Base-by-base conservation (phyloP, 1,139 yeast genomes). In the Suhomyces bolitotheri region DNA sequence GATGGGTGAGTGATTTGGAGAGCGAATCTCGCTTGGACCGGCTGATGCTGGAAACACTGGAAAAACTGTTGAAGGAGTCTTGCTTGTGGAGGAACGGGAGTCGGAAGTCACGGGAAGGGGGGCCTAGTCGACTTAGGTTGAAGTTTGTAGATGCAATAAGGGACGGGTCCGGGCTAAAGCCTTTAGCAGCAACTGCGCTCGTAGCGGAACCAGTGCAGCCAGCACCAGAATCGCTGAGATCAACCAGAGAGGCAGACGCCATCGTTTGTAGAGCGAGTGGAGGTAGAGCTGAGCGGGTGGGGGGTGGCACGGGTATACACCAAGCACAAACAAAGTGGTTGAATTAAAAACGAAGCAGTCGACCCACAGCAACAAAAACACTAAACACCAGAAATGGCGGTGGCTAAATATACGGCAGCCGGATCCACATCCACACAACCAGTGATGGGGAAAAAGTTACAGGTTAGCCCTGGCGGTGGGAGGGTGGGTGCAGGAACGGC, bases 1-100 rank as follows among this genome's bases (percentile, higher is more conserved):
- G 60, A 28, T 52, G 56, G 23, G 32, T 29, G 22, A 43, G 30
- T 7, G 31, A 26, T n/a, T 21, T 19, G 53, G 56, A 27, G 41
- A 26, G 24, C 9, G 38, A 25, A 11, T 27, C 33, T 5, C 36
- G 27, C 16, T 30, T 28, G 16, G 26, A 23, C 16, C 16, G 29
- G 27, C 33, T 21, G 16, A 38, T 21, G 22, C 32, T 31, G 20
- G 20, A 17, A 8, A 17, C 20, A 8, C 20, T 17, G 20, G 20
- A 17, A 8, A 17, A 17, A 8, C 20, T 17, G 26, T 25, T 12
- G 17, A 31, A 31, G 11, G 36, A 33, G 29, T 31, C 35, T 15
- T 35, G 37, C 9, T 35, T 32, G 7, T 33, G 41, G 22, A 38
- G 33, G 10, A 27, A 9, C 8, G 15, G 11, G 15, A 32, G n/a